These are phyloP conservation scores for Halenospora varia DNA, from an alignment of 495 filamentous ascomycete genomes.

Conservation along the genomic window DNA sequence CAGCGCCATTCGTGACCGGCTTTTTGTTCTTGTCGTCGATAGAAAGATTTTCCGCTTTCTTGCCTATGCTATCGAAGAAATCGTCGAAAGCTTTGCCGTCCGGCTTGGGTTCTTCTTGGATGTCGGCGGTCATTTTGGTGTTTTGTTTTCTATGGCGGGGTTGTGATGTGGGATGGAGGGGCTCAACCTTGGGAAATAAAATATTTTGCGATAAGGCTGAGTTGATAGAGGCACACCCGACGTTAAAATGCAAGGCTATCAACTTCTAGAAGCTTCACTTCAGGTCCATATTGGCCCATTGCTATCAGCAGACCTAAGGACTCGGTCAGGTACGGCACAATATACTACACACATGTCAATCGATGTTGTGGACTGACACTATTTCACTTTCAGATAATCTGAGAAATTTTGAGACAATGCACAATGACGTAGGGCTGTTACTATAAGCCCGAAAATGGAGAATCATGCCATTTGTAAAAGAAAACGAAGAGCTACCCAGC, in stretches of 20 bases:
- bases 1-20: not conserved
- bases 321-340: no score
- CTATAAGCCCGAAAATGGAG: no score
- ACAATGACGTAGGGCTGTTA: no score
- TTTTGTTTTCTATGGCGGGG: slow-evolving; percentile 20
- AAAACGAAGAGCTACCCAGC: no score
- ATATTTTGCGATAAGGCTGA: not conserved
- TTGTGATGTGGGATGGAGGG: not conserved
- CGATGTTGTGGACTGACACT: no score
- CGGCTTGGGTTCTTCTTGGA: slow-evolving; percentile 18
- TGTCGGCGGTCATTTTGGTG: slow-evolving; percentile 21
- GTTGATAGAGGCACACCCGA: not conserved
- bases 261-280: not conserved
- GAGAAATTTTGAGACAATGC: no score
- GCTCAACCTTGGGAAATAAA: not conserved
- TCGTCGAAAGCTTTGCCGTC: slow-evolving; percentile 31
- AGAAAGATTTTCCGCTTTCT: slow-evolving; percentile 44
- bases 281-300: not conserved
- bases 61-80: slow-evolving; percentile 50
- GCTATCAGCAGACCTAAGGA: not conserved
- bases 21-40: slow-evolving; percentile 11
- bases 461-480: no score
- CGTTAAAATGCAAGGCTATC: not conserved
- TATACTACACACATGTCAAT: no score
- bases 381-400: no score